Evolutionary conservation across 495 filamentous ascomycete genomes (phyloP).

Genomic region (Cenococcum geophilum): DNA sequence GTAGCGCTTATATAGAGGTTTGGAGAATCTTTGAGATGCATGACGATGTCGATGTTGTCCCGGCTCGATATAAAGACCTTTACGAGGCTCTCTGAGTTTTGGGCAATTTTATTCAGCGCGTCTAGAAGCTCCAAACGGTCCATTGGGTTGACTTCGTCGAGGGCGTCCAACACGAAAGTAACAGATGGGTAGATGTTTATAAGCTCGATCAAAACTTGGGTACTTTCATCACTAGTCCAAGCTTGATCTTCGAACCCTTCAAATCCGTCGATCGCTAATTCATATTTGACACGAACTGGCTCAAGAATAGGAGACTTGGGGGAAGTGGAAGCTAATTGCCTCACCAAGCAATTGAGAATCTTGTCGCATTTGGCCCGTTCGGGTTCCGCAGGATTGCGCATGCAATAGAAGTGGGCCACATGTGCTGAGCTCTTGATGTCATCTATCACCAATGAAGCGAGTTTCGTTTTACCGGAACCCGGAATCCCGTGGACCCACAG

Average conservation of each 20-base stretch:
- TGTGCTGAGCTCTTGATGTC: conserved; percentile 19
- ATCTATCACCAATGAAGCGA: conserved; percentile 13
- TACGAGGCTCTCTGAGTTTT: conserved; percentile 31
- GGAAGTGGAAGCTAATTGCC: conserved; percentile 9
- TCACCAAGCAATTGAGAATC: conserved; percentile 12
- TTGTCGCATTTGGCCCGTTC: conserved; percentile 4
- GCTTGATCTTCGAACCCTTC: background rate
- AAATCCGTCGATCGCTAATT: background rate
- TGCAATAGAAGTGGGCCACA: conserved; percentile 28
- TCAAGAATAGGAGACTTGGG: conserved; percentile 7
- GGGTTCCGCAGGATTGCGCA: conserved; percentile 19
- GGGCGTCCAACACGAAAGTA: conserved; percentile 44
- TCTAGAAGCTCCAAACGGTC: conserved; percentile 35
- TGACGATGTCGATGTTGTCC: conserved; percentile 38
- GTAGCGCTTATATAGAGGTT: conserved; percentile 35
- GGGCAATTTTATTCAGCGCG: conserved; percentile 32
- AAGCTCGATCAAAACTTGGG: conserved; percentile 15
- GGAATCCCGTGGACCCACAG: conserved; percentile 37
- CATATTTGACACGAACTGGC: conserved; percentile 13
- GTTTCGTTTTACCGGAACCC: conserved; percentile 36
- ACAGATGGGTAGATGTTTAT: conserved; percentile 18
- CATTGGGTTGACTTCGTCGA: conserved; percentile 43
- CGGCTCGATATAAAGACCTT: conserved; percentile 42
- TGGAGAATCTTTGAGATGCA: conserved; percentile 23
- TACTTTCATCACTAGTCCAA: background rate